Evolutionary conservation across 1,139 yeast species (phyloP).

Genomic region (Blastobotrys arbuscula): DNA sequence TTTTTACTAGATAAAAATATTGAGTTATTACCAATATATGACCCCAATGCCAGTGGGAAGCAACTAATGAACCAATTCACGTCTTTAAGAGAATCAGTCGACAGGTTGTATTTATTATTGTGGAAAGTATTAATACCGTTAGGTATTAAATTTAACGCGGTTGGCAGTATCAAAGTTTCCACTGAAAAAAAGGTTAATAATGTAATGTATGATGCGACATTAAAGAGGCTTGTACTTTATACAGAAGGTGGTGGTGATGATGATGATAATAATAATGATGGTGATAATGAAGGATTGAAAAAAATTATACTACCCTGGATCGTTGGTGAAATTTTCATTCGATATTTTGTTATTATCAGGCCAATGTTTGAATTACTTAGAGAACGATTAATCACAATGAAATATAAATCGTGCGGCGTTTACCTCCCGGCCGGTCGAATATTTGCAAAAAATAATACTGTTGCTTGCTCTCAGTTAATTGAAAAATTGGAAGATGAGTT

Average conservation of each 20-base stretch:
- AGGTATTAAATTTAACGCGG: background rate
- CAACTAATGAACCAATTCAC: background rate
- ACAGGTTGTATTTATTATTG: background rate
- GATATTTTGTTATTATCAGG: slow-evolving; percentile 5
- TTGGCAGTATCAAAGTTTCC: background rate
- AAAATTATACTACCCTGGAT: slow-evolving; percentile 7
- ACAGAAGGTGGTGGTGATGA: too few species aligned
- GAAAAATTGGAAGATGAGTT: background rate
- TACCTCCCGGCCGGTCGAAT: too few species aligned
- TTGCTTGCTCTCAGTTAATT: background rate
- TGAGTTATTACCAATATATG: too few species aligned
- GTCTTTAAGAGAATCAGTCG: background rate
- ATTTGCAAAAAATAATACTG: too few species aligned
- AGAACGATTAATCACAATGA: background rate
- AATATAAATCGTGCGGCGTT: background rate
- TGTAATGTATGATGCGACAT: background rate
- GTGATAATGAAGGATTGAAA: background rate
- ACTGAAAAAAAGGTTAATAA: too few species aligned
- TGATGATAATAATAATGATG: background rate
- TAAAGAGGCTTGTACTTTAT: background rate
- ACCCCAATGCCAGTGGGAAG: background rate
- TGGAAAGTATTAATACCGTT: background rate
- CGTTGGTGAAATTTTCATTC: slow-evolving; percentile 7
- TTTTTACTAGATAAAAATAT: background rate
- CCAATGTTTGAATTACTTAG: background rate